Conservation (phyloP, 768 basidiomycete genomes). For the Coprinopsis strossmayeri region DNA sequence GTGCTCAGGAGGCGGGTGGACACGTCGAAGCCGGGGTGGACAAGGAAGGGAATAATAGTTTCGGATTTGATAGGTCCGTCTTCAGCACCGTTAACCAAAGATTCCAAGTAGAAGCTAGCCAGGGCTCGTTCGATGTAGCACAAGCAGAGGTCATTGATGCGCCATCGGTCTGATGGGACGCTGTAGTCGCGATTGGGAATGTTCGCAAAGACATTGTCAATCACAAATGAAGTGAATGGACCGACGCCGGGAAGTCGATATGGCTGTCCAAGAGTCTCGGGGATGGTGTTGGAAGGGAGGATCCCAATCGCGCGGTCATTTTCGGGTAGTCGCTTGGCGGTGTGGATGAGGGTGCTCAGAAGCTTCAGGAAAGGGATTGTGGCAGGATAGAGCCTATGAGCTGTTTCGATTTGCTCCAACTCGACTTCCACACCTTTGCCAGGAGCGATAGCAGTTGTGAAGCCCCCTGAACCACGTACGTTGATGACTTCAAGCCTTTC, state of each 20-base stretch:
- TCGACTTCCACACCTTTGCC: slow-evolving; percentile 81
- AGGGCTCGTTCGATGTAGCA: slow-evolving; percentile 81
- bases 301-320: slow-evolving; percentile 52
- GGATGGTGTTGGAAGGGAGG: slow-evolving; percentile 66
- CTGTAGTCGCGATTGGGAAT: slow-evolving; percentile 71
- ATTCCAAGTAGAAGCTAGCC: slow-evolving; percentile 75
- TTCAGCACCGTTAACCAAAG: slow-evolving; percentile 53
- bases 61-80: slow-evolving; percentile 48
- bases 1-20: slow-evolving; percentile 73
- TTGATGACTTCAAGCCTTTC: slow-evolving; percentile 82
- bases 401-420: slow-evolving; percentile 81
- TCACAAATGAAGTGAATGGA: slow-evolving; percentile 79
- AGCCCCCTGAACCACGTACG: slow-evolving; percentile 41
- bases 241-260: slow-evolving; percentile 75
- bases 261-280: slow-evolving; percentile 73
- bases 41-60: slow-evolving; percentile 44
- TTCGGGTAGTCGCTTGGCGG: slow-evolving; percentile 63
- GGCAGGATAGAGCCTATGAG: slow-evolving; percentile 74
- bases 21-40: slow-evolving; percentile 86
- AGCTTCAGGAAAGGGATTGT: slow-evolving; percentile 86
- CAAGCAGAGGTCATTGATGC: slow-evolving; percentile 78
- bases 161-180: slow-evolving; percentile 74
- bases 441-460: slow-evolving; percentile 43
- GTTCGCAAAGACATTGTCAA: slow-evolving; percentile 84
- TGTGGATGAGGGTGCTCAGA: slow-evolving; percentile 77